Base-by-base conservation (phyloP, 2,329 filamentous ascomycete species). In the Arthrinium puccinioides region DNA sequence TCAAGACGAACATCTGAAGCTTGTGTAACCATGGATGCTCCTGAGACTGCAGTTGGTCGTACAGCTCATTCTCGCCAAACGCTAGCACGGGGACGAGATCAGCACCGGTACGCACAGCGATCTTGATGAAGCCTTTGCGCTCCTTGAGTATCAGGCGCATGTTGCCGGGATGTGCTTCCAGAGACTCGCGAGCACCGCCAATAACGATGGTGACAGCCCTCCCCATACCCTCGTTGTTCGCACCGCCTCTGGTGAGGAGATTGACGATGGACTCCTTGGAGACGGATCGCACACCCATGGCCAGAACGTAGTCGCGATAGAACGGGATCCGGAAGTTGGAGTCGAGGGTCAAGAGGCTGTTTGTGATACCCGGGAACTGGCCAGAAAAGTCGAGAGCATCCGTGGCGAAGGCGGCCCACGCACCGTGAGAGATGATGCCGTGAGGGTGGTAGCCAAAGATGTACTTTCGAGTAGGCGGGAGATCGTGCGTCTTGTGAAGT, bases 371-470 rank as follows among this genome's bases (percentile, higher is more conserved):
- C 0, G 92, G 92, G 52, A 96, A 98, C 43, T 94, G 77, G 39
- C 85, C 78, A 1, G 77, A 73, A 59, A 96, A 97, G 0, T 87
- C 87, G 1, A 96, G 72, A 0, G 87, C 87, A 51, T 96, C 89
- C 1, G 90, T 97, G 4, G 74, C 85, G 54, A 97, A 97, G 5
- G 89, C 85, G 5, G 81, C 86, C 65, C 90, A 96, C 1, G 89
- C 90, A n/a, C 90, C 92, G 51, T 96, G 87, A 5, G 85, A 92
- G 53, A 98, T 96, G 60, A 98, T 97, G 18, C 92, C 90, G 56
- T 98, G 92, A 0, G 92, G 92, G 53, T 97, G 92, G 60, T 97
- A 97, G 30, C 90, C 90, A 52, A 98, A 88, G 45, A 98, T 88
- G 64, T 97, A 98, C 62, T 94, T 95, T 44, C 88, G 74, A 2